phyloP scores from a whole-genome alignment of 805 yeast genomes.

The Saturnispora besseyi region DNA sequence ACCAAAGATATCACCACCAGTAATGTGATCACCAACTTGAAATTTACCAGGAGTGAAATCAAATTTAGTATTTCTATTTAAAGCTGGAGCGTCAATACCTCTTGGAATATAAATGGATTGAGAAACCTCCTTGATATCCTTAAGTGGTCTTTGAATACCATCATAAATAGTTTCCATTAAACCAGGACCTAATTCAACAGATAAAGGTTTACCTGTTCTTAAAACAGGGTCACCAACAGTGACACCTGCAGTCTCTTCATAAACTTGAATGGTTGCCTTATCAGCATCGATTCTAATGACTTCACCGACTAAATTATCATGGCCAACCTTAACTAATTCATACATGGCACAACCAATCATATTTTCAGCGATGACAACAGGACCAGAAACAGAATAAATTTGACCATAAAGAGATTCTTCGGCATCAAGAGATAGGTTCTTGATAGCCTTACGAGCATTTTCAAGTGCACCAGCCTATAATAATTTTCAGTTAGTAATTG shows the following conservation, averaged over 20 bases:
- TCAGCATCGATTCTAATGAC: constrained; percentile 95
- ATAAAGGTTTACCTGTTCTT: constrained; percentile 97
- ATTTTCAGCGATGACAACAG: constrained; percentile 95
- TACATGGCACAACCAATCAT: constrained; percentile 99
- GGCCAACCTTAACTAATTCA: constrained; percentile 97
- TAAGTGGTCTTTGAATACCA: constrained; percentile 98
- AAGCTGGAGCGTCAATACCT: constrained; percentile 96
- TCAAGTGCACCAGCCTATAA: constrained; percentile 91
- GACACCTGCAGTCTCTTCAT: constrained; percentile 98
- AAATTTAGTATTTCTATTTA: constrained; percentile 71
- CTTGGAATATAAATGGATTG: constrained; percentile 96
- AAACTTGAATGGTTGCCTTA: constrained; percentile 96
- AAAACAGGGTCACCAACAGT: constrained; percentile 98
- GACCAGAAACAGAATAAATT: constrained; percentile 94
- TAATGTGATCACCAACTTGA: constrained; percentile 92
- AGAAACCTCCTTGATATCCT: constrained; percentile 79
- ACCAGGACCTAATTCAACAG: constrained; percentile 99
- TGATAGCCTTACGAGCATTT: constrained; percentile 90
- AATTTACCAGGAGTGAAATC: constrained; percentile 74
- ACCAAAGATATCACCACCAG: constrained; percentile 98
- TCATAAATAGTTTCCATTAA: constrained; percentile 98
- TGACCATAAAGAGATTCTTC: constrained; percentile 77
- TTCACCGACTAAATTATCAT: constrained; percentile 94
- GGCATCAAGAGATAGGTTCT: constrained; percentile 70
- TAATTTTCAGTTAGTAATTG: constrained; percentile 19